Base-by-base conservation (phyloP, 805 yeast species). In the Candida hungchunana region DNA sequence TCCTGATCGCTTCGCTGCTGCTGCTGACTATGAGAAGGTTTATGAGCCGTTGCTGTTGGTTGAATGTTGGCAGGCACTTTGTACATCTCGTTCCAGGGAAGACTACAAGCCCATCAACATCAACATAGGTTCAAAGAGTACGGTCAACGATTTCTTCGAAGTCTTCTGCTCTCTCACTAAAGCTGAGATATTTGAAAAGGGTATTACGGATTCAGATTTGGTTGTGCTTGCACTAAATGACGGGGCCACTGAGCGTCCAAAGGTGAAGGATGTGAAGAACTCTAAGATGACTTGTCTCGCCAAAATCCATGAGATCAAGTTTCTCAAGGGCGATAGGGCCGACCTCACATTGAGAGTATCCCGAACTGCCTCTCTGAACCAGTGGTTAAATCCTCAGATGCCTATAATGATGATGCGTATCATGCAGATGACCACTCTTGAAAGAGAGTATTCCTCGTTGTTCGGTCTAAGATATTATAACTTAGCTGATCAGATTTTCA, bases 1-100 rank as follows among this genome's bases (percentile, higher is more conserved):
- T 6, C 71, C 73, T 19, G 77, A 77, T 45, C 50, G 60, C 2
- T 93, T 85, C 52, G 39, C 50, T 0, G 63, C 73, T 33, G 77
- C 78, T 5, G 64, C 62, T n/a, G 87, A 82, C 3, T 93, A 94
- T 52, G 73, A 73, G 31, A 64, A 66, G 23, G 68, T 74, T 1
- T 82, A 86, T 58, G 84, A 80, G 46, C 98, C 98, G 0, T 66
- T 93, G 28, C 63, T 93, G 29, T 62, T 89, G 55, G 61, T 90
- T 26, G 99, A 93, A 61, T 84, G 95, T 44, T 94, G 97, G 97
- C 95, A 89, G 52, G 82, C 86, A 0, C 73, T 93, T 18, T 81
- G 78, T 46, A 70, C 85, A 5, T 77, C 93, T 0, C 78, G 82
- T 43, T 76, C 75, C 32, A 75, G 83, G 13, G 62, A 64, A 12